Base-by-base conservation (phyloP, 257 asterid species). In the Salvia miltiorrhiza region DNA sequence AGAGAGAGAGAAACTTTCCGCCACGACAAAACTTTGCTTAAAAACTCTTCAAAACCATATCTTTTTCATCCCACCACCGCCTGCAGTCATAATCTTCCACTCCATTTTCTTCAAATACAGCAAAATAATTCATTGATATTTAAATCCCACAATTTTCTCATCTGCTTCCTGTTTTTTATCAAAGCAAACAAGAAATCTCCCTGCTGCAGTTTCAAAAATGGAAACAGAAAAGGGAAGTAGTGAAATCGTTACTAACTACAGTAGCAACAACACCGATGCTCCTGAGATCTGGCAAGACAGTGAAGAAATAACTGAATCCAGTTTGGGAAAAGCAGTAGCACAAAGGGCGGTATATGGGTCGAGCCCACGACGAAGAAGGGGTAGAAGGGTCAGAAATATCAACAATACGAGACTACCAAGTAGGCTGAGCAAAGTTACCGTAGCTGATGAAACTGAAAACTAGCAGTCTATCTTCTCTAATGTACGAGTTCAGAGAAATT, bases 391-490 rank as follows among this genome's bases (percentile, higher is more conserved):
- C 43, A 75, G 77, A 48, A 76, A 64, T 67, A 55, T 54, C 12
- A 74, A 73, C 43, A 70, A 50, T 48, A 78, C 48, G 71, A 28
- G 73, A 57, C 33, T 53, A 56, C 86, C 85, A 0, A 80, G 87
- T 59, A 80, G 89, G 79, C 83, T 86, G 52, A 80, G 88, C 85
- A 82, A 62, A 82, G 89, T 82, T 48, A 80, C 85, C 53, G 55
- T 76, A 63, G 88, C 87, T 71, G 82, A 84, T 40, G 73, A 78
- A 78, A 80, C 45, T 33, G 66, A 74, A 55, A 69, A 70, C 24
- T 70, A 74, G 67, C 58, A 63, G 2, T 41, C 5, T 19, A 28
- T 26, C 45, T 65, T 55, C 57, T 16, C 43, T 30, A 9, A 9
- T 68, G 61, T 69, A 47, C 37, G 53, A 37, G n/a, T 19, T 58